Conservation (phyloP, 768 basidiomycete genomes). For the Saitozyma sp. region DNA sequence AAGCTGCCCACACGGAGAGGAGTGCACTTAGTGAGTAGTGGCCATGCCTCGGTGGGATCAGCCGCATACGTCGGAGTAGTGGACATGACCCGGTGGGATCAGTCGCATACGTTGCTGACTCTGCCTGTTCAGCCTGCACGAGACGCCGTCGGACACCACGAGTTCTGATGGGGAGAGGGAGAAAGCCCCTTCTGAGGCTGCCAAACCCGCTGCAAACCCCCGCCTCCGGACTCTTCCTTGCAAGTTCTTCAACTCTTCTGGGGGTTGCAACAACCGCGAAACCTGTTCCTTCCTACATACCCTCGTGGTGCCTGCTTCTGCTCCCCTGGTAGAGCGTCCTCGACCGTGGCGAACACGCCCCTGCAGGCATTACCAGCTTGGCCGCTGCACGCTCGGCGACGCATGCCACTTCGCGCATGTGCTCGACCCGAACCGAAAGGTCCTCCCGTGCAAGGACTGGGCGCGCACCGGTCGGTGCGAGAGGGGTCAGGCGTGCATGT, state of each 20-base stretch:
- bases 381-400: conserved; percentile 44
- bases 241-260: conserved; percentile 50
- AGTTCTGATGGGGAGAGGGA: conserved; percentile 2
- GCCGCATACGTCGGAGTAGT: conserved; percentile 13
- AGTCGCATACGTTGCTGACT: background rate
- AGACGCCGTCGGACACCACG: conserved; percentile 14
- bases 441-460: background rate
- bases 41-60: background rate
- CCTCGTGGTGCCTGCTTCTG: conserved; percentile 37
- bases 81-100: background rate
- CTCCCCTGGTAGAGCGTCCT: conserved; percentile 39
- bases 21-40: conserved; percentile 46
- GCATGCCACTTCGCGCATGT: conserved; percentile 52
- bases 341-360: conserved; percentile 49
- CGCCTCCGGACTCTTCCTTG: conserved; percentile 24
- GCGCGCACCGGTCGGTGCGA: background rate
- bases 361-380: conserved; percentile 43
- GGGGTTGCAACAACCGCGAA: conserved; percentile 41
- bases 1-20: conserved; percentile 45
- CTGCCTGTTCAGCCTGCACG: conserved; percentile 25
- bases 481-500: background rate
- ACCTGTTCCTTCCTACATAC: conserved; percentile 46
- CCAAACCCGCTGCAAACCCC: too few relatives aligned
- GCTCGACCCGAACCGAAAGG: conserved; percentile 12
- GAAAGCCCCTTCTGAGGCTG: background rate